Conservation (phyloP, 2,329 filamentous ascomycete species). For the Diatrype stigma region DNA sequence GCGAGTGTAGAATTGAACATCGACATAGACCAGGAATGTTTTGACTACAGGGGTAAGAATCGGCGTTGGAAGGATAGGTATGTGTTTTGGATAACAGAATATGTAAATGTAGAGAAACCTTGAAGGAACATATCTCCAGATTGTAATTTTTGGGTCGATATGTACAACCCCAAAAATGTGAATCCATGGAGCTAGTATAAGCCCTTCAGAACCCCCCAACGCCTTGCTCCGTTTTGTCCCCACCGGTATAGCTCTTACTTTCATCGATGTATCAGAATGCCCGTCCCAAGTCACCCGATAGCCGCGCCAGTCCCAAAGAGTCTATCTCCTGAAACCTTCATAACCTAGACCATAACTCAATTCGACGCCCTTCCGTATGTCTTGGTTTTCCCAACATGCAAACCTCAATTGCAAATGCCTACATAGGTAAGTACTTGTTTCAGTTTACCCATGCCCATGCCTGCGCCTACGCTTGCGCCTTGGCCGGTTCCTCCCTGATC, state of each 20-base stretch:
- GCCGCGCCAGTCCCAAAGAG: too few relatives aligned
- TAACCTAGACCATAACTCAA: too few relatives aligned
- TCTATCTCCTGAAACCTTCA: not conserved
- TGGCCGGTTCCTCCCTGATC: slow-evolving; percentile 18
- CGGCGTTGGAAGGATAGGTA: not conserved
- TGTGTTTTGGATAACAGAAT: not conserved
- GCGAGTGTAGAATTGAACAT: not conserved
- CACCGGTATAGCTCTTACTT: not conserved
- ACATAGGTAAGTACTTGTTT: too few relatives aligned
- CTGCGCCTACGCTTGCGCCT: too few relatives aligned
- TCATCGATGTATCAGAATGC: too few relatives aligned
- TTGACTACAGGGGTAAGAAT: not conserved
- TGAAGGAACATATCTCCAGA: not conserved
- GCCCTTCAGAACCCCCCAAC: not conserved
- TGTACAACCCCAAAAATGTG: too few relatives aligned
- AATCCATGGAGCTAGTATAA: not conserved
- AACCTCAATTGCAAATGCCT: too few relatives aligned
- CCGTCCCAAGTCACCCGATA: not conserved
- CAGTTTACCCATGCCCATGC: too few relatives aligned
- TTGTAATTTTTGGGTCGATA: not conserved
- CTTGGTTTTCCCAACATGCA: too few relatives aligned
- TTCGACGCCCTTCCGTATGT: too few relatives aligned
- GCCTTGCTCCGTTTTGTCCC: not conserved
- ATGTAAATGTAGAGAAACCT: not conserved
- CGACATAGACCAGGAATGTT: not conserved